A percentile compares a stretch with the other conserved stretches of the same genome.
Evolutionary conservation across 345 rosid species (phyloP).

Genomic region (Arabis alpina): DNA sequence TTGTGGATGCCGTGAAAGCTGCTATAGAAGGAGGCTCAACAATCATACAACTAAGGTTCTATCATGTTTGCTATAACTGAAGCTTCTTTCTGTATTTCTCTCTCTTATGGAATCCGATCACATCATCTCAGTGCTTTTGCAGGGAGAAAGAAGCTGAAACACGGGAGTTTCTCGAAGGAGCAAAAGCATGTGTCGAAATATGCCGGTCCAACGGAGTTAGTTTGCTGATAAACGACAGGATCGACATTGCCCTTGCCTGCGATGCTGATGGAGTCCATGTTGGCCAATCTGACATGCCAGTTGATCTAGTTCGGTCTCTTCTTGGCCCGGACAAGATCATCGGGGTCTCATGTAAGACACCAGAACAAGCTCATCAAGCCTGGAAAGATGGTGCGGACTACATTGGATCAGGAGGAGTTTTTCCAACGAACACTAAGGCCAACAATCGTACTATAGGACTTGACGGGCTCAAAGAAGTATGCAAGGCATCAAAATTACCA

Average conservation of each 20-base stretch:
- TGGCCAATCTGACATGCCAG: conserved; percentile 91
- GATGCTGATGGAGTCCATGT: conserved; percentile 92
- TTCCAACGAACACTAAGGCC: conserved; percentile 73
- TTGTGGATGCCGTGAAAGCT: conserved; percentile 64
- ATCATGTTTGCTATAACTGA: not conserved
- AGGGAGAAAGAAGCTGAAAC: conserved; percentile 83
- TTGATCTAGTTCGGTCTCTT: conserved; percentile 57
- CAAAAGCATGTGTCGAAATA: conserved; percentile 66
- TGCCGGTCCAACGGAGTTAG: conserved; percentile 62
- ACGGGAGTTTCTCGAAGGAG: conserved; percentile 65
- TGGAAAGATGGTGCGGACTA: conserved; percentile 91
- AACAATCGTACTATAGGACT: conserved; percentile 79
- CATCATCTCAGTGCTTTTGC: conserved; percentile 35
- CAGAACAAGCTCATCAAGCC: conserved; percentile 78
- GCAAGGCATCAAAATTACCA: conserved; percentile 73
- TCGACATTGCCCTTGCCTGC: conserved; percentile 86
- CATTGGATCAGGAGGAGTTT: conserved; percentile 93
- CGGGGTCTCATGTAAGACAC: conserved; percentile 89
- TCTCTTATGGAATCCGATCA: not conserved
- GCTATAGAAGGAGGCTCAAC: conserved; percentile 94
- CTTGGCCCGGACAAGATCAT: conserved; percentile 91
- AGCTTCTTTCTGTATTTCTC: conserved; percentile 14
- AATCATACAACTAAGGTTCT: conserved; percentile 80
- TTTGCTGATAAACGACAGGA: conserved; percentile 80
- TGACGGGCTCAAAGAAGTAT: conserved; percentile 77